A percentile compares a stretch with the other conserved stretches of the same genome.
Evolutionary conservation across 805 yeast species (phyloP).

Genomic region (Candida sphagnicola): DNA sequence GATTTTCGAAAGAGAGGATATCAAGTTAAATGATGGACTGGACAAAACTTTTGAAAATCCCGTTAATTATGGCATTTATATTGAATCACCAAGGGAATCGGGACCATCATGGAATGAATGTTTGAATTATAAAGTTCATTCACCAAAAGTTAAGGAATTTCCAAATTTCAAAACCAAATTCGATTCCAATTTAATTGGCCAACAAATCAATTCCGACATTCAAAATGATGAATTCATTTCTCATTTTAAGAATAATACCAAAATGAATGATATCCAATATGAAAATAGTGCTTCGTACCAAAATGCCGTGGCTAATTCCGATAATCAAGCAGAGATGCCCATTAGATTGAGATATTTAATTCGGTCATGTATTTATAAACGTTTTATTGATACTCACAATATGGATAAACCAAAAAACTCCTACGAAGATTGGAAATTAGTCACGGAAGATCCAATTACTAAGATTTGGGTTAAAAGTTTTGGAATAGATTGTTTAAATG

Average conservation of each 20-base stretch:
- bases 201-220: slow-evolving; percentile 1
- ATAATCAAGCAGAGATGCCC: slow-evolving; percentile 45
- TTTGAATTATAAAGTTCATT: slow-evolving; percentile 37
- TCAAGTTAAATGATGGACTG: slow-evolving; percentile 8
- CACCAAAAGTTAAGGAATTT: slow-evolving; percentile 48
- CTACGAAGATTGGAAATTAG: slow-evolving; percentile 47
- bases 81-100: slow-evolving; percentile 39
- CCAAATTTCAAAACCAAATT: slow-evolving; percentile 40
- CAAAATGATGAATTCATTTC: not conserved
- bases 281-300: slow-evolving; percentile 24
- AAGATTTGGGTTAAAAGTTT: slow-evolving; percentile 51
- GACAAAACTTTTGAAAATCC: slow-evolving; percentile 6
- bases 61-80: slow-evolving; percentile 14
- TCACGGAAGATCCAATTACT: slow-evolving; percentile 58
- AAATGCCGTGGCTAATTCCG: slow-evolving; percentile 21
- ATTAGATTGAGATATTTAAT: slow-evolving; percentile 49
- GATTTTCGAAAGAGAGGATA: slow-evolving; percentile 20
- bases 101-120: slow-evolving; percentile 53
- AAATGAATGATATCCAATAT: slow-evolving; percentile 22
- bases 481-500: slow-evolving; percentile 48
- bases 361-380: slow-evolving; percentile 56
- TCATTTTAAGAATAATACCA: slow-evolving; percentile 6
- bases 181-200: slow-evolving; percentile 23
- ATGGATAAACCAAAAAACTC: slow-evolving; percentile 6
- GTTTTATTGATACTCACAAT: slow-evolving; percentile 29